Percentiles rank a stretch among this genome's conserved stretches.
Evolutionary conservation across 2,329 filamentous ascomycete species (phyloP).

Genomic region (Nemania sp.): DNA sequence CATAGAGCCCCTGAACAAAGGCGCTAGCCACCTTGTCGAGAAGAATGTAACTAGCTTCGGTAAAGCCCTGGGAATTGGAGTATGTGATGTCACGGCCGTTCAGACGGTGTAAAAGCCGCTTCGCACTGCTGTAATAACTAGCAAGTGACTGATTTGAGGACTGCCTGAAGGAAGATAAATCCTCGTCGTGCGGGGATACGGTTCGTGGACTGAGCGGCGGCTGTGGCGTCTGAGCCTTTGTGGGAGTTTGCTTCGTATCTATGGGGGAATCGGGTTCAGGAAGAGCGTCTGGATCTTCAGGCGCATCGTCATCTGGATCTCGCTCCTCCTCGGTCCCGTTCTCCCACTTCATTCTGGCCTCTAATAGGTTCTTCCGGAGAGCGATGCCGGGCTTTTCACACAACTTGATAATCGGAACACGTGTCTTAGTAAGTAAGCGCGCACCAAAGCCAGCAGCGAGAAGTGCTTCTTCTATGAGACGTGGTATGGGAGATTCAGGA

Average conservation of each 20-base stretch:
- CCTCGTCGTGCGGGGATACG: conserved; percentile 23
- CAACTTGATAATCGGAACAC: conserved; percentile 87
- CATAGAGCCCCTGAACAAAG: conserved; percentile 59
- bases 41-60: conserved; percentile 50
- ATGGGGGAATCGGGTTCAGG: conserved; percentile 2
- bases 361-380: conserved; percentile 63
- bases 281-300: conserved; percentile 34
- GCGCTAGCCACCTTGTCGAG: conserved; percentile 57
- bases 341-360: conserved; percentile 75
- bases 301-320: conserved; percentile 44
- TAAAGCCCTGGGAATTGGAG: conserved; percentile 51
- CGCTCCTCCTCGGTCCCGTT: conserved; percentile 51
- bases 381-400: conserved; percentile 70
- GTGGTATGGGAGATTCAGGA: conserved; percentile 67
- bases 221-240: conserved; percentile 19
- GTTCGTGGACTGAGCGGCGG: not conserved
- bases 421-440: conserved; percentile 74
- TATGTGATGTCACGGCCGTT: conserved; percentile 56
- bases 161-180: conserved; percentile 47
- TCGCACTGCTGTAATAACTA: conserved; percentile 54
- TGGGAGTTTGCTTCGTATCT: conserved; percentile 6
- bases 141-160: conserved; percentile 46
- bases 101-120: conserved; percentile 53
- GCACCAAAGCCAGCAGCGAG: conserved; percentile 75
- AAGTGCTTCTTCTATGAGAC: conserved; percentile 75